These are phyloP conservation scores for Botryosphaeria dothidea DNA, from an alignment of 2,329 filamentous ascomycete genomes.

Conservation along the genomic window DNA sequence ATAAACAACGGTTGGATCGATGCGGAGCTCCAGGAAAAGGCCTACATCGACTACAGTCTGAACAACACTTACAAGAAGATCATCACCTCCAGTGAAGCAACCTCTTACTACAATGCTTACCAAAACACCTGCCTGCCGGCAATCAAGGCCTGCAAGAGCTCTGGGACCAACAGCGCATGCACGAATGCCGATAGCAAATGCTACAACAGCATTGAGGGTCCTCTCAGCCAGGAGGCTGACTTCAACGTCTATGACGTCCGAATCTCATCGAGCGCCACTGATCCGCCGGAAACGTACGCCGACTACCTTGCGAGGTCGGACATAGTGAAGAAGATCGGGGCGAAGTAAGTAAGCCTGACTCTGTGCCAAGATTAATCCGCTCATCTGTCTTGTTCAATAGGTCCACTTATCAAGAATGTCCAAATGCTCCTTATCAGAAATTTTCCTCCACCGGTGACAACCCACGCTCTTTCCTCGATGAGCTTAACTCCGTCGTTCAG, in stretches of 20 bases:
- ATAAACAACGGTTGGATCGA: conserved; percentile 46
- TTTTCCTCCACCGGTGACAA: conserved; percentile 14
- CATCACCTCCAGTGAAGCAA: conserved; percentile 1
- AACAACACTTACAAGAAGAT: conserved; percentile 19
- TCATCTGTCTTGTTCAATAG: no score
- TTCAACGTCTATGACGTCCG: conserved; percentile 20
- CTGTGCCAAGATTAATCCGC: no score
- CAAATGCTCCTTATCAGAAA: conserved; percentile 45
- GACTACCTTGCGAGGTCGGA: conserved; percentile 54
- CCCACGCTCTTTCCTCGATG: conserved; percentile 13
- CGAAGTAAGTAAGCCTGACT: no score
- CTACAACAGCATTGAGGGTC: conserved; percentile 45
- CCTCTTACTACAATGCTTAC: conserved; percentile 13
- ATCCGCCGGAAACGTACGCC: conserved; percentile 17
- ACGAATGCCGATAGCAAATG: conserved; percentile 40
- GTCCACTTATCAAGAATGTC: conserved; percentile 13
- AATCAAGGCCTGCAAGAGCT: conserved; percentile 14
- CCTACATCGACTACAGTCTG: conserved; percentile 19
- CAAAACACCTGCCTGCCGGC: conserved; percentile 18
- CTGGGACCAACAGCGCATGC: conserved; percentile 16
- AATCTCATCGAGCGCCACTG: background rate
- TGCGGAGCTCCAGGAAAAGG: conserved; percentile 25
- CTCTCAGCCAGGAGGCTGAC: conserved; percentile 21
- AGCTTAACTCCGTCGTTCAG: conserved; percentile 15
- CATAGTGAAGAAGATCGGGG: conserved; percentile 49